phyloP scores from a whole-genome alignment of 306 rosid species.

The Alnus glutinosa region DNA sequence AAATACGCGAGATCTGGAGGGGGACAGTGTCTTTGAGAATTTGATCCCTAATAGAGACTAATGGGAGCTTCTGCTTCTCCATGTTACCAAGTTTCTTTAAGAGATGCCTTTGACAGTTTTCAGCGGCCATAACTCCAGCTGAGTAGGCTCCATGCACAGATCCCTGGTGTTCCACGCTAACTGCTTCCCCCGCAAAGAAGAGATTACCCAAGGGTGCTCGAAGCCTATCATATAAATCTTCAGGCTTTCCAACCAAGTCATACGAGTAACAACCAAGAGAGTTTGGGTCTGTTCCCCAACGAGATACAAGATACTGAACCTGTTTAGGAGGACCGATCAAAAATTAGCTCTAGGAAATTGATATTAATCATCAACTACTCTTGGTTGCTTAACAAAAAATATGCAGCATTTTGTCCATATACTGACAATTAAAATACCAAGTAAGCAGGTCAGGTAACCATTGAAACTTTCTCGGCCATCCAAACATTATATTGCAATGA shows the following conservation, averaged over 20 bases:
- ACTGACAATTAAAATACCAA: neutral
- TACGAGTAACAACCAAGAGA: conserved; percentile 74
- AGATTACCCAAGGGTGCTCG: conserved; percentile 62
- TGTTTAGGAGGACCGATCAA: conserved; percentile 35
- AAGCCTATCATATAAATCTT: conserved; percentile 64
- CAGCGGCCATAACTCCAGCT: conserved; percentile 43
- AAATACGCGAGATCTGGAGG: conserved; percentile 61
- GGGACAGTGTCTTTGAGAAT: conserved; percentile 43
- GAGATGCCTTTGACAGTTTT: conserved; percentile 40
- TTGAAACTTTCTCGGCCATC: neutral
- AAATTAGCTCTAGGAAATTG: neutral
- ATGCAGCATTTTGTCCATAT: neutral
- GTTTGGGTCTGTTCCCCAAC: conserved; percentile 74
- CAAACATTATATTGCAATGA: neutral
- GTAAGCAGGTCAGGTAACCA: neutral
- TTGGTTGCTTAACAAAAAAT: conserved; percentile 1
- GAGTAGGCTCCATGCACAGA: conserved; percentile 64
- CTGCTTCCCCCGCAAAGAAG: conserved; percentile 43
- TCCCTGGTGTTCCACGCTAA: conserved; percentile 68
- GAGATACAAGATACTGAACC: conserved; percentile 77
- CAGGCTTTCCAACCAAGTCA: conserved; percentile 72
- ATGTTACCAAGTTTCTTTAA: conserved; percentile 34
- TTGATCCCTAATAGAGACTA: conserved; percentile 39
- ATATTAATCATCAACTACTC: neutral
- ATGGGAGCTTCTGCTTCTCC: conserved; percentile 30